Percentiles rank a stretch among this genome's conserved stretches.
Evolutionary conservation across 371 early-diverging fungal genomes (phyloP).

Genomic region (Mucor circinelloides): DNA sequence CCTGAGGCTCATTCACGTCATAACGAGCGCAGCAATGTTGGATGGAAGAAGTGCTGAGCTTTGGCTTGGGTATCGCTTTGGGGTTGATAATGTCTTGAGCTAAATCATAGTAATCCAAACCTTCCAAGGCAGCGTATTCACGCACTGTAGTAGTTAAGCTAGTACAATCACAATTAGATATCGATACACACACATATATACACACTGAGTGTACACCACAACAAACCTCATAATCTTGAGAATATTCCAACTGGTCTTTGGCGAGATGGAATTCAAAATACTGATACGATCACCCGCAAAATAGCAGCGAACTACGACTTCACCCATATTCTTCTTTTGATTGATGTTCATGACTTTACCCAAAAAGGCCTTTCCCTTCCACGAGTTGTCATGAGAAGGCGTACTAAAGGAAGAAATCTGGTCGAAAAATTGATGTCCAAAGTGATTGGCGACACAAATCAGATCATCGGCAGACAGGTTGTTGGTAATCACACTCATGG

Average conservation of each 20-base stretch:
- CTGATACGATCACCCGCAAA: conserved; percentile 48
- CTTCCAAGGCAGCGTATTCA: conserved; percentile 82
- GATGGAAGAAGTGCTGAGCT: conserved; percentile 30
- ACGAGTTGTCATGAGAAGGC: not conserved
- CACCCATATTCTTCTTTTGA: conserved; percentile 45
- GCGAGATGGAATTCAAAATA: conserved; percentile 44
- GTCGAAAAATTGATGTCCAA: conserved; percentile 46
- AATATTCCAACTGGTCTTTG: conserved; percentile 46
- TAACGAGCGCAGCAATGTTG: conserved; percentile 61
- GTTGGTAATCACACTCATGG: conserved; percentile 31
- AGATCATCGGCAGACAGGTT: conserved; percentile 45
- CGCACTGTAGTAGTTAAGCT: conserved; percentile 80
- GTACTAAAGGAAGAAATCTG: not conserved
- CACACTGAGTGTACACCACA: no score
- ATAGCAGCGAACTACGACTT: conserved; percentile 52
- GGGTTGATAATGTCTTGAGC: conserved; percentile 70
- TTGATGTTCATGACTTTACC: conserved; percentile 60
- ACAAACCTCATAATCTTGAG: conserved; percentile 35
- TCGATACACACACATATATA: not conserved
- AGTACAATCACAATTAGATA: not conserved
- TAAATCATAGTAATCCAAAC: conserved; percentile 68
- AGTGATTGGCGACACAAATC: conserved; percentile 49
- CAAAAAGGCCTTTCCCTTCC: conserved; percentile 53
- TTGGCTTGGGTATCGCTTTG: conserved; percentile 23
- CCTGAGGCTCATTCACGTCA: conserved; percentile 89